Evolutionary conservation across 202 grass and related monocot genomes (phyloP).

Genomic region (Brachypodium distachyon): DNA sequence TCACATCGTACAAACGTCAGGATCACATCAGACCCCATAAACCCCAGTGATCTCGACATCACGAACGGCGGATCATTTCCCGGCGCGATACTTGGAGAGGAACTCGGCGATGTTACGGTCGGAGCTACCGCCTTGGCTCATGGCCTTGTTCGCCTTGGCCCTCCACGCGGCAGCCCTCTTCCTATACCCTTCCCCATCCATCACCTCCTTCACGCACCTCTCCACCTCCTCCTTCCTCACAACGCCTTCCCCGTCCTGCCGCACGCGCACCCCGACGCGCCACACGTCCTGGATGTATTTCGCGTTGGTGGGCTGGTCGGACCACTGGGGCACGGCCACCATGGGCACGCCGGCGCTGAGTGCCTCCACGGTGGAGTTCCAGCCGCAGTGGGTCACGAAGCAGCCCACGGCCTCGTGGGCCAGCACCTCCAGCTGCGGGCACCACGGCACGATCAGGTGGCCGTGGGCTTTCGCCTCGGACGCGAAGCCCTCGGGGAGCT

Average conservation of each 20-base stretch:
- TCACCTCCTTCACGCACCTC: constrained; percentile 47
- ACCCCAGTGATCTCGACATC: background rate
- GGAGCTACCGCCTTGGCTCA: constrained; percentile 38
- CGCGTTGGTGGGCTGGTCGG: constrained; percentile 59
- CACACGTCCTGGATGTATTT: constrained; percentile 56
- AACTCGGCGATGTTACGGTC: constrained; percentile 32
- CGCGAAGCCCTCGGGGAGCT: constrained; percentile 23
- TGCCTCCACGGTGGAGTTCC: constrained; percentile 79
- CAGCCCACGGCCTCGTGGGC: constrained; percentile 36
- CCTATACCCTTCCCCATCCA: constrained; percentile 10
- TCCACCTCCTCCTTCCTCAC: constrained; percentile 44
- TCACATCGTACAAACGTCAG: too few species aligned
- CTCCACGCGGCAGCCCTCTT: constrained; percentile 24
- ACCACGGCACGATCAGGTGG: constrained; percentile 33
- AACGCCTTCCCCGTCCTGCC: background rate
- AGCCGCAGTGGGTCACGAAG: constrained; percentile 66
- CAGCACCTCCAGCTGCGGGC: constrained; percentile 59
- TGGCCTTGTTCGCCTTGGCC: constrained; percentile 19
- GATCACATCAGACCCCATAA: background rate
- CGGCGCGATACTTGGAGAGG: background rate
- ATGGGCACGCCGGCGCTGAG: constrained; percentile 54
- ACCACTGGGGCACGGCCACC: constrained; percentile 62
- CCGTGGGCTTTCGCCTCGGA: constrained; percentile 9
- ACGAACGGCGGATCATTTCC: background rate
- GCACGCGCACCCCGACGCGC: constrained; percentile 35